phyloP scores from a whole-genome alignment of 805 yeast species.

The Saccharomyces mikatae region DNA sequence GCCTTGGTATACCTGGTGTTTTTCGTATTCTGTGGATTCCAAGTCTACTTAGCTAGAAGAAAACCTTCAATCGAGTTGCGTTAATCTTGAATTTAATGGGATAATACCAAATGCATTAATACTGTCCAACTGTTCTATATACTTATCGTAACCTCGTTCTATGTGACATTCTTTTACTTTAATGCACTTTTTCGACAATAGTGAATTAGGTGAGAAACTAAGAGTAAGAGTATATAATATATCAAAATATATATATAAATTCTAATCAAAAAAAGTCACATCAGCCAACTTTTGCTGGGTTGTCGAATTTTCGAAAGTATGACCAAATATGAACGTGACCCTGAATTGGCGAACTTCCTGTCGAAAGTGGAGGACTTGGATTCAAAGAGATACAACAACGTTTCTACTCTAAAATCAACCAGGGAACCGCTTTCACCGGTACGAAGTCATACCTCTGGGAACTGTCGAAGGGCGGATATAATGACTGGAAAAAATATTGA shows the following conservation, averaged over 20 bases:
- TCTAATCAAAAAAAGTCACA: neutral
- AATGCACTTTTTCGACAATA: neutral
- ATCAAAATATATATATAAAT: neutral
- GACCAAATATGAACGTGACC: slow-evolving; percentile 5
- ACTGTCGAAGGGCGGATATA: neutral
- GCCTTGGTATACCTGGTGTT: slow-evolving; percentile 73
- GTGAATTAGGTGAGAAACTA: neutral
- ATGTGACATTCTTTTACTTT: neutral
- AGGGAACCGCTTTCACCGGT: neutral
- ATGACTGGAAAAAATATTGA: neutral
- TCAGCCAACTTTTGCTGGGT: neutral
- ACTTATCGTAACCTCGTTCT: neutral
- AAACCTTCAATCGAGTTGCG: slow-evolving; percentile 55
- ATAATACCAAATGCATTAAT: neutral
- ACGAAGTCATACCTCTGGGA: neutral
- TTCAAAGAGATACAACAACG: slow-evolving; percentile 3
- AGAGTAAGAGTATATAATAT: neutral
- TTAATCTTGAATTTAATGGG: slow-evolving; percentile 5
- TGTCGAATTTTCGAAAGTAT: neutral
- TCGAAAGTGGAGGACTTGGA: slow-evolving; percentile 25
- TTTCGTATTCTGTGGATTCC: slow-evolving; percentile 86
- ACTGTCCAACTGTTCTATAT: neutral
- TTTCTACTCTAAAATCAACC: neutral
- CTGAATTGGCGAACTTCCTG: slow-evolving; percentile 19
- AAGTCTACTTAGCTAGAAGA: slow-evolving; percentile 55